Evolutionary conservation across 148 eudicot genomes (phyloP).

Genomic region (Tetragonia tetragonoides): DNA sequence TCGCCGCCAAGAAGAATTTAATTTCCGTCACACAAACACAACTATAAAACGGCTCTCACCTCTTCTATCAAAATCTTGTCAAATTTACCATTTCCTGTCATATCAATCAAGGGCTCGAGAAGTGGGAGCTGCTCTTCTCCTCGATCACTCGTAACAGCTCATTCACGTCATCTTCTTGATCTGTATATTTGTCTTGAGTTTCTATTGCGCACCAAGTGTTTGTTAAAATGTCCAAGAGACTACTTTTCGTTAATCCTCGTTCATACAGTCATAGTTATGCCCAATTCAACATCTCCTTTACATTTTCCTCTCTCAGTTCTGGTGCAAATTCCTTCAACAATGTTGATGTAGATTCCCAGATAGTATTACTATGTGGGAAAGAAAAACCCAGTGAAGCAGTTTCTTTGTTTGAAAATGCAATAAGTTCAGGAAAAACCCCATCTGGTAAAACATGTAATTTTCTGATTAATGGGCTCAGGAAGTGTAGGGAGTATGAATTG

Average conservation of each 20-base stretch:
- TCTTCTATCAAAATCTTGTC: background rate
- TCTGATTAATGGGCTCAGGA: slow-evolving; percentile 42
- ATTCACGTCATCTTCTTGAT: background rate
- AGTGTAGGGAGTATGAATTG: slow-evolving; percentile 36
- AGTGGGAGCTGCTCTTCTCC: background rate
- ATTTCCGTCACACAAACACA: background rate
- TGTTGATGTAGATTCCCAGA: slow-evolving; percentile 28
- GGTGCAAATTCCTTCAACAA: background rate
- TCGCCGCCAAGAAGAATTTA: background rate
- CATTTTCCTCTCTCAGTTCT: slow-evolving; percentile 27
- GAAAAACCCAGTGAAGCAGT: slow-evolving; percentile 35
- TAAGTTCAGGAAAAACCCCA: slow-evolving; percentile 35
- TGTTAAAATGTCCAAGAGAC: slow-evolving; percentile 30
- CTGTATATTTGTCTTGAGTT: background rate
- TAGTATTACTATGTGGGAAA: slow-evolving; percentile 38
- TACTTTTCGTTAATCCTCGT: background rate
- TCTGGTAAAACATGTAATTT: slow-evolving; percentile 46
- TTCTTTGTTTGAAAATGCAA: slow-evolving; percentile 32
- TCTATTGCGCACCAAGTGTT: background rate
- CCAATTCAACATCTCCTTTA: background rate
- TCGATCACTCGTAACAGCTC: background rate
- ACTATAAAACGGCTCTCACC: background rate
- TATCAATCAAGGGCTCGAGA: background rate
- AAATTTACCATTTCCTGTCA: background rate
- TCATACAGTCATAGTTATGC: slow-evolving; percentile 2